Conservation (phyloP, 2,329 filamentous ascomycete genomes). For the Fusarium tupiense region DNA sequence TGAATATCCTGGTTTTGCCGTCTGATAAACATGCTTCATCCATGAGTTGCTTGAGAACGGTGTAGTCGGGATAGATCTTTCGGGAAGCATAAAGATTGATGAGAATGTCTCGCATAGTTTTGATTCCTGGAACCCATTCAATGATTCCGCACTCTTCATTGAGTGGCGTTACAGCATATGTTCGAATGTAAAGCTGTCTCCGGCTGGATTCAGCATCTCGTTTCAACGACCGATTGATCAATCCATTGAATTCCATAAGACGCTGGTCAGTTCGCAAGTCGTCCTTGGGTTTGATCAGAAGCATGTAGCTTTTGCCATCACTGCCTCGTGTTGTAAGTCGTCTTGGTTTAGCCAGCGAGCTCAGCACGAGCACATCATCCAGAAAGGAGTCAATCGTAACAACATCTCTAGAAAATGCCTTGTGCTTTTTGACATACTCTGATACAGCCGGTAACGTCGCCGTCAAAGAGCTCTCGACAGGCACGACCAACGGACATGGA, state of each 20-base stretch:
- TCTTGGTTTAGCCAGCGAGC: constrained; percentile 90
- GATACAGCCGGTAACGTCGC: constrained; percentile 81
- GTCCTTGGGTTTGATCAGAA: constrained; percentile 97
- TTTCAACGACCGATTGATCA: constrained; percentile 96
- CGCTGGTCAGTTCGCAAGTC: constrained; percentile 97
- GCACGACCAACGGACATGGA: constrained; percentile 87
- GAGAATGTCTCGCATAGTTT: constrained; percentile 91
- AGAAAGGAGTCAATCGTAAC: constrained; percentile 83
- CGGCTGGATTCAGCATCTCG: constrained; percentile 90
- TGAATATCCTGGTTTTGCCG: constrained; percentile 76
- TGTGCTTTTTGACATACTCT: constrained; percentile 79
- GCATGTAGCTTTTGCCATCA: constrained; percentile 86
- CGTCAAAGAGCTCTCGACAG: constrained; percentile 84
- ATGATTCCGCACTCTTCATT: constrained; percentile 98
- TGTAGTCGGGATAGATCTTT: constrained; percentile 76
- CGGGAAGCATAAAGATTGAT: constrained; percentile 80
- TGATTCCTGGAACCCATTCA: constrained; percentile 97
- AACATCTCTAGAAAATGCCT: constrained; percentile 86
- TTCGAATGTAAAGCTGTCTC: constrained; percentile 92
- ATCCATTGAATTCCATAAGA: constrained; percentile 98
- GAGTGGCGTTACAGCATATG: constrained; percentile 94
- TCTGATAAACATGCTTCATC: constrained; percentile 69
- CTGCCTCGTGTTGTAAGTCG: constrained; percentile 89
- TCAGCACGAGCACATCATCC: constrained; percentile 89
- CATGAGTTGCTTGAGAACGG: constrained; percentile 69